Evolutionary conservation across 345 rosid species (phyloP), one percentile per base, ranked within the genome.

Genomic region (Eutrema heterophyllum): DNA sequence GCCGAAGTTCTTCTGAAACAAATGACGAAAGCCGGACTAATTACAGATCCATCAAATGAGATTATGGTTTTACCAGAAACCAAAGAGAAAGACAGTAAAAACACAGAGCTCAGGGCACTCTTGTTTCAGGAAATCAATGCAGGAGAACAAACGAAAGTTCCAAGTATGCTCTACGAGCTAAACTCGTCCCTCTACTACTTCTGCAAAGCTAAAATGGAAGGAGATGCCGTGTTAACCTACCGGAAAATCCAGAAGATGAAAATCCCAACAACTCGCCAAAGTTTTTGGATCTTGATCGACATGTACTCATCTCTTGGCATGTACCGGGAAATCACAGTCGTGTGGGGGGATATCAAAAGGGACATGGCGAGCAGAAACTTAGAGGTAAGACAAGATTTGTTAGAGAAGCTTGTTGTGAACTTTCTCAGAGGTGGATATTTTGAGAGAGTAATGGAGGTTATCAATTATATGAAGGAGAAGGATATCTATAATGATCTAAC

Each of bases 311-410:
- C 91, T 18, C 57, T 86, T 44, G 85, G 83, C 67, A 86, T 74
- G 91, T 86, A 83, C 75, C 78, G 97, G 8, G 86, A 88, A 11
- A 79, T 89, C 56, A 86, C 97, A 0, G 64, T 94, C 52, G 67
- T 89, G 56, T 94, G 96, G 98, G 96, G 96, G 44, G 97, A 91
- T 71, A 85, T 89, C 55, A 91, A 91, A 81, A 82, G 87, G 84
- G 78, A 80, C 72, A 62, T 84, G 54, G 64, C 75, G 15, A 70
- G 30, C 78, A 70, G 60, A 44, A 71, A 55, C 65, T 79, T 93
- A 29, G 43, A 21, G 9, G 72, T 83, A 54, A 71, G 68, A 57
- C 76, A 71, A 80, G 98, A 94, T 84, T 62, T 89, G 21, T 87
- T 78, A 5, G 97, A 91, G 85, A 58, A 81, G 70, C 74, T 94